Conservation (phyloP, 164 flowering plant genomes). For the Akebia trifoliata region DNA sequence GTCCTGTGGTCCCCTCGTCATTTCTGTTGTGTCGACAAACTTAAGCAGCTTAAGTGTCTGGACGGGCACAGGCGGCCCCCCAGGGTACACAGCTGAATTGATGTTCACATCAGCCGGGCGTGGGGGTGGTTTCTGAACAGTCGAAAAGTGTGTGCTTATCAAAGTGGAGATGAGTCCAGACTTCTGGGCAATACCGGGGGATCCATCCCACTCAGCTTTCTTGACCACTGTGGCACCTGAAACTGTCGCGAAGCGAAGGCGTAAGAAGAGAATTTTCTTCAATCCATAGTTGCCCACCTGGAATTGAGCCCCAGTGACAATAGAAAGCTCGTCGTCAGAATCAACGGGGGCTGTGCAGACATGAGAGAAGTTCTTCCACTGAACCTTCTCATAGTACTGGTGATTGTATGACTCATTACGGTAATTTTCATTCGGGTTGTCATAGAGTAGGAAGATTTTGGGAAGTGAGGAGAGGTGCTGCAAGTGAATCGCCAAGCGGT, state of each 20-base stretch:
- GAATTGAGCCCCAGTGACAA: conserved; percentile 87
- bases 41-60: conserved; percentile 67
- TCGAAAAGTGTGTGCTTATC: conserved; percentile 80
- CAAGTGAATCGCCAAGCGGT: conserved; percentile 72
- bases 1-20: conserved; percentile 90
- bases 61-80: conserved; percentile 87
- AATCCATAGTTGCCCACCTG: conserved; percentile 69
- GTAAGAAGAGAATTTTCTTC: conserved; percentile 68
- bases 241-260: conserved; percentile 69
- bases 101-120: conserved; percentile 79
- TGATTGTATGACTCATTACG: conserved; percentile 43
- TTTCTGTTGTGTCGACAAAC: conserved; percentile 85
- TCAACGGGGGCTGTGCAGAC: conserved; percentile 98
- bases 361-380: conserved; percentile 91
- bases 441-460: conserved; percentile 52
- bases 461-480: conserved; percentile 92
- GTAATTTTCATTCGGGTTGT: conserved; percentile 44
- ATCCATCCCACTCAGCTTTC: conserved; percentile 85
- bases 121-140: conserved; percentile 68
- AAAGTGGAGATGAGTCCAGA: conserved; percentile 88
- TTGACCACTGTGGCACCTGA: conserved; percentile 53
- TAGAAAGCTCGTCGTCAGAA: conserved; percentile 65
- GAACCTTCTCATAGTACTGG: conserved; percentile 73
- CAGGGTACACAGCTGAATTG: conserved; percentile 94
- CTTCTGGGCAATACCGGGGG: conserved; percentile 66